Conservation (phyloP, 164 flowering plant genomes). For the Buxus sempervirens region DNA sequence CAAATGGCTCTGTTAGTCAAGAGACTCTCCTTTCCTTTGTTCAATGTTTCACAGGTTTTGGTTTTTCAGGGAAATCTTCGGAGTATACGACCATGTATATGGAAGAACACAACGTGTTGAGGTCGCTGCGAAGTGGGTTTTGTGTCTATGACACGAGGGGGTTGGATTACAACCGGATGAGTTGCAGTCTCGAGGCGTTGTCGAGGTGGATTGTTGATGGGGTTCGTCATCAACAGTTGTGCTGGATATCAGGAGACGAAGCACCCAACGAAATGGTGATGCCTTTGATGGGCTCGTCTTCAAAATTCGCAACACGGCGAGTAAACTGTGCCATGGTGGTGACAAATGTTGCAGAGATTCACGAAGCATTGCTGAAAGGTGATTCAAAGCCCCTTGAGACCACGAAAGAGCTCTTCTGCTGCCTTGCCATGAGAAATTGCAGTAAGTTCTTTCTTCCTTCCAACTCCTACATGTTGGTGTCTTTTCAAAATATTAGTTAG, state of each 20-base stretch:
- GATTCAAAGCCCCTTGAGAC: constrained; percentile 52
- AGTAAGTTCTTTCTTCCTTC: constrained; percentile 36
- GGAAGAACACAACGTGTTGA: constrained; percentile 81
- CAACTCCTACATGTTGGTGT: not conserved
- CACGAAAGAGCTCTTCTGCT: constrained; percentile 46
- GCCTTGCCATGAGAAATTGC: constrained; percentile 45
- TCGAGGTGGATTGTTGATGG: constrained; percentile 57
- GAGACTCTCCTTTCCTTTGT: too few species aligned
- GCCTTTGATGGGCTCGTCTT: constrained; percentile 16
- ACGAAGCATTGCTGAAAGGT: constrained; percentile 37
- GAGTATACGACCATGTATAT: constrained; percentile 42
- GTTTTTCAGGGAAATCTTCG: constrained; percentile 28
- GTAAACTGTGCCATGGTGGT: constrained; percentile 69
- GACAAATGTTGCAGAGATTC: constrained; percentile 52
- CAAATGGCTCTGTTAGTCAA: not conserved
- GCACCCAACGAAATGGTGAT: not conserved
- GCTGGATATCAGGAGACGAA: constrained; percentile 43
- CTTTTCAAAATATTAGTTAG: too few species aligned
- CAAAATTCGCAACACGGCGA: constrained; percentile 38
- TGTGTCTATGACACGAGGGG: constrained; percentile 77
- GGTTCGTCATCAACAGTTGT: constrained; percentile 60
- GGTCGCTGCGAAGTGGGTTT: constrained; percentile 65
- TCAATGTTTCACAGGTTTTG: too few species aligned
- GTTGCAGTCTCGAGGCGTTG: constrained; percentile 40
- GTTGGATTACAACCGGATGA: constrained; percentile 29